Evolutionary conservation across 306 rosid species (phyloP), one percentile per base, ranked within the genome.

Genomic region (Dryas alaskensis): DNA sequence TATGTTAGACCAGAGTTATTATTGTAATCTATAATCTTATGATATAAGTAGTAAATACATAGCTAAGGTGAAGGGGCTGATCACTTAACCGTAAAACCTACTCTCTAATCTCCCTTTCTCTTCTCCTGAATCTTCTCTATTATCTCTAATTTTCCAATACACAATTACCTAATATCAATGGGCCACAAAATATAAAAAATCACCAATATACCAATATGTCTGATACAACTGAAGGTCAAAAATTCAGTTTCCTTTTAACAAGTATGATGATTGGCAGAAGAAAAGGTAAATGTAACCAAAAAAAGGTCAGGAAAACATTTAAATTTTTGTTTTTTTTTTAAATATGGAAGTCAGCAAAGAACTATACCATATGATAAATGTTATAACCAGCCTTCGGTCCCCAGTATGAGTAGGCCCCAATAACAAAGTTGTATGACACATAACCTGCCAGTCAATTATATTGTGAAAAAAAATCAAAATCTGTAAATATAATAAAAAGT

Each of bases 371-470:
- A 62, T 88, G 87, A 73, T 94, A 94, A 82, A 94, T 94, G 74
- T 79, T 88, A 75, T 83, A 94, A 73, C 97, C 98, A 72, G 97
- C 97, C 83, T 94, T 91, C 6, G 98, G 98, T 2, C 98, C 98
- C 97, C 98, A 94, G 58, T 88, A 94, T 48, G 98, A 89, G 81
- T 94, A 94, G 60, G 98, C 96, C 67, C 98, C 98, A 78, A 94
- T 50, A 67, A 91, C 98, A 88, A 94, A 94, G 84, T 84, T 94
- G 85, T 89, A 91, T 66, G 83, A 51, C 54, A 91, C 82, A 69
- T 89, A 94, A 55, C 98, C 98, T 93, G 88, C 60, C 74, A 87
- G 81, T n/a, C 54, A 79, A 79, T 78, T 67, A 57, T 12, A 53
- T 57, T 67, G 45, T 31, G 64, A 44, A 51, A 3, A 22, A 53